These are phyloP conservation scores for Colletotrichum tropicale DNA, from an alignment of 2,329 filamentous ascomycete species.

Conservation along the genomic window DNA sequence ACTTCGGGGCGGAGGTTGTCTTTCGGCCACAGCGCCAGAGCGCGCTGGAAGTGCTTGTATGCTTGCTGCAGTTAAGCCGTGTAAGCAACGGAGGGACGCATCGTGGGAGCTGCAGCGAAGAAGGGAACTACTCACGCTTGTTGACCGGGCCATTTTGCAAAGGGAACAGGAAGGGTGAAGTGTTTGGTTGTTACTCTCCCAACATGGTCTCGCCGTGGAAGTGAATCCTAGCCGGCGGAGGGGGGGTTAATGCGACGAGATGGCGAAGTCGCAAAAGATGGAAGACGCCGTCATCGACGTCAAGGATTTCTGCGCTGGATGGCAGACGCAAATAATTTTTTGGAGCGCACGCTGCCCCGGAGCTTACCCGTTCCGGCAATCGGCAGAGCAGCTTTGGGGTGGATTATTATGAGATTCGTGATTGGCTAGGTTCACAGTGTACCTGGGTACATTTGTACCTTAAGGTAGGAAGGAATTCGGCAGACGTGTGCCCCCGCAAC, in stretches of 20 bases:
- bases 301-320: constrained; percentile 12
- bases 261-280: neutral
- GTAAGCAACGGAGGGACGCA: neutral
- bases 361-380: neutral
- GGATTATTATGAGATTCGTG: neutral
- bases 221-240: constrained; percentile 25
- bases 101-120: neutral
- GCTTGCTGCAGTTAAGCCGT: constrained; percentile 37
- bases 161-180: neutral
- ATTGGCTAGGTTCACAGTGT: neutral
- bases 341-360: neutral
- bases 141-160: constrained; percentile 23
- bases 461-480: too few relatives aligned
- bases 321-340: constrained; percentile 1
- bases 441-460: too few relatives aligned
- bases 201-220: constrained; percentile 5
- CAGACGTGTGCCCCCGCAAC: too few relatives aligned
- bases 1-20: constrained; percentile 67
- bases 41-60: constrained; percentile 52
- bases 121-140: constrained; percentile 21
- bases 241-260: constrained; percentile 34
- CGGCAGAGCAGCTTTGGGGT: neutral
- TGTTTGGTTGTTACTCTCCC: neutral
- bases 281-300: constrained; percentile 11
- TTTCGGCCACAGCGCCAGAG: constrained; percentile 65